Percentiles rank a stretch among this genome's conserved stretches.
These are phyloP conservation scores for Quercus berberidifolia DNA, from an alignment of 306 rosid genomes.

Conservation along the genomic window DNA sequence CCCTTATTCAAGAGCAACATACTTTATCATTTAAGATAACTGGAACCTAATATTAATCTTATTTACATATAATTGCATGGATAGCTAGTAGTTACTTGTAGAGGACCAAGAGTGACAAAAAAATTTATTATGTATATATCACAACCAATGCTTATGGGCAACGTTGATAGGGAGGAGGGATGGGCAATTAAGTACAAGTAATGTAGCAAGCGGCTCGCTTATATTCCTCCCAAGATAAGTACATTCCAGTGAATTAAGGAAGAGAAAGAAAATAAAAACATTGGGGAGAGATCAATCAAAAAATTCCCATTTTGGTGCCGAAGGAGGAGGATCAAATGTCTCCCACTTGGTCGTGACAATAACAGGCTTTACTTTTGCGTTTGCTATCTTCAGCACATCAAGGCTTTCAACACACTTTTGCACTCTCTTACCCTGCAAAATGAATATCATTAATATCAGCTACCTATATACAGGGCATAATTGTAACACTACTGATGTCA, in stretches of 20 bases:
- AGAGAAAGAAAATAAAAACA: not conserved
- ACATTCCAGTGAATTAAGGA: not conserved
- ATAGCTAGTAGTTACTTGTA: too few relatives aligned
- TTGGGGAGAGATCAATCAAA: conserved; percentile 20
- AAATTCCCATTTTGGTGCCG: conserved; percentile 36
- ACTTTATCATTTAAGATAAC: too few relatives aligned
- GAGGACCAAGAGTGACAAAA: not conserved
- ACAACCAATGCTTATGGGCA: not conserved
- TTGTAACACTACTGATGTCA: too few relatives aligned
- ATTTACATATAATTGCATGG: too few relatives aligned
- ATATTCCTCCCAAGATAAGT: conserved; percentile 10
- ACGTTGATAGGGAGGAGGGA: not conserved
- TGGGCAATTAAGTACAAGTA: not conserved
- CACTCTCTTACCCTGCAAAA: conserved; percentile 66
- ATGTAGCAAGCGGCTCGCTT: conserved; percentile 5
- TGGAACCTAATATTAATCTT: too few relatives aligned
- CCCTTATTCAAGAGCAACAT: too few relatives aligned
- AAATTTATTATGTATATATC: not conserved
- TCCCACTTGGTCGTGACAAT: conserved; percentile 84
- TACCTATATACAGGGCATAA: too few relatives aligned
- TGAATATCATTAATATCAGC: not conserved
- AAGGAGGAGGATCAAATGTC: conserved; percentile 49
- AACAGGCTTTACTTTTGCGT: conserved; percentile 53
- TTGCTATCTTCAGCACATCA: conserved; percentile 57
- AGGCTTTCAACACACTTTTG: conserved; percentile 75